These are phyloP conservation scores for Phytopythium helicoides DNA, from an alignment of 352 stramenopile genomes.

Conservation along the genomic window DNA sequence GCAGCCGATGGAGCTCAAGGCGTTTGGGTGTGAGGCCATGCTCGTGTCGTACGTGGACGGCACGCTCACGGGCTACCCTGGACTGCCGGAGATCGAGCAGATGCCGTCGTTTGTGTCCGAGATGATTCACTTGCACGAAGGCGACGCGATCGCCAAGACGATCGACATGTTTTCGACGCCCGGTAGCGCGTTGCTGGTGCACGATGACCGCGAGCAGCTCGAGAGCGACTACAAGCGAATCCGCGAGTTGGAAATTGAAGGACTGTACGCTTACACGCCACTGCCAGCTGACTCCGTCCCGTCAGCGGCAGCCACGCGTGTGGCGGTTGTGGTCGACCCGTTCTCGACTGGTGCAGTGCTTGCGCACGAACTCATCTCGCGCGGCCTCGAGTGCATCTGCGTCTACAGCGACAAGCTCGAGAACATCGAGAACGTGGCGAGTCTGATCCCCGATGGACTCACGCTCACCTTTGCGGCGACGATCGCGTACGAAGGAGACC, in stretches of 20 bases:
- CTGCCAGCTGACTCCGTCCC: constrained; percentile 8
- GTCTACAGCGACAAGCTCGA: constrained; percentile 84
- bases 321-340: constrained; percentile 94
- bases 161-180: constrained; percentile 92
- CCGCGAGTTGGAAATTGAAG: constrained; percentile 75
- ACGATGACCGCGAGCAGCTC: constrained; percentile 74
- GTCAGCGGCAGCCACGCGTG: constrained; percentile 18
- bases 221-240: constrained; percentile 82
- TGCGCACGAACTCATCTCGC: constrained; percentile 86
- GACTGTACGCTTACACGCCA: constrained; percentile 38
- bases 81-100: constrained; percentile 80
- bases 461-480: constrained; percentile 77
- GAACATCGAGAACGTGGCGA: constrained; percentile 81
- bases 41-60: constrained; percentile 88
- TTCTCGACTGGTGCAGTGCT: constrained; percentile 96
- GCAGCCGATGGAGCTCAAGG: constrained; percentile 61
- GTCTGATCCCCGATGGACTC: constrained; percentile 71
- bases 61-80: constrained; percentile 80
- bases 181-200: constrained; percentile 79
- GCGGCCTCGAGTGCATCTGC: constrained; percentile 89
- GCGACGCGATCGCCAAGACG: constrained; percentile 60
- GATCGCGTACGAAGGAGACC: constrained; percentile 57
- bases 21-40: constrained; percentile 90
- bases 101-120: constrained; percentile 88
- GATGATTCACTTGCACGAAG: constrained; percentile 65